These are phyloP conservation scores for Sambucus nigra DNA, from an alignment of 129 eudicot genomes.

Conservation along the genomic window DNA sequence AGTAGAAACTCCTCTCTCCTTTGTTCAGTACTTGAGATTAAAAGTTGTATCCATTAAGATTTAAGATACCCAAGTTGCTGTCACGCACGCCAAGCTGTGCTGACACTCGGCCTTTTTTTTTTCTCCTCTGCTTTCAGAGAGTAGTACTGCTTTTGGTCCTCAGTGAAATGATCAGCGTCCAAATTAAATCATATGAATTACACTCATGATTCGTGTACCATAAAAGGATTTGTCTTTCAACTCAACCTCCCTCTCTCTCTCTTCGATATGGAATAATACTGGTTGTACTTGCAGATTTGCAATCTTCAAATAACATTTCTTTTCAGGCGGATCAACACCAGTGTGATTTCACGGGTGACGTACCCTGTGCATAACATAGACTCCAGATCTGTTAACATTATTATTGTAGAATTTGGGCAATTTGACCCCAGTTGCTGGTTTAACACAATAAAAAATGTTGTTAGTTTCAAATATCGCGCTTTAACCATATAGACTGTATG, in stretches of 20 bases:
- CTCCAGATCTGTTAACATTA: no score
- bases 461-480: no score
- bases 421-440: no score
- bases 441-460: no score
- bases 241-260: background rate
- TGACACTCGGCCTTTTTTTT: conserved; percentile 53
- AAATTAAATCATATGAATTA: background rate
- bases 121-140: conserved; percentile 16
- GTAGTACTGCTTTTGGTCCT: conserved; percentile 5
- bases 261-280: background rate
- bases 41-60: conserved; percentile 29
- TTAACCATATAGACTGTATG: no score
- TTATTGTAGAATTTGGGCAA: no score
- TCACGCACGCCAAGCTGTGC: conserved; percentile 68
- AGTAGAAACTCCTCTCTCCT: background rate
- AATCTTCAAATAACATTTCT: background rate
- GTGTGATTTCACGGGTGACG: background rate
- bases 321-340: background rate
- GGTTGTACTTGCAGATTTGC: background rate
- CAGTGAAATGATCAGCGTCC: conserved; percentile 1
- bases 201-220: background rate
- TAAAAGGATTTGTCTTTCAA: conserved; percentile 16
- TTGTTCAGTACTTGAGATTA: conserved; percentile 17
- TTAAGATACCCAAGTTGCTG: conserved; percentile 47
- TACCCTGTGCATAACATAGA: background rate